Evolutionary conservation across 2,329 filamentous ascomycete genomes (phyloP), one percentile per base, ranked within the genome.

Genomic region (Aspergillus novoparasiticus): DNA sequence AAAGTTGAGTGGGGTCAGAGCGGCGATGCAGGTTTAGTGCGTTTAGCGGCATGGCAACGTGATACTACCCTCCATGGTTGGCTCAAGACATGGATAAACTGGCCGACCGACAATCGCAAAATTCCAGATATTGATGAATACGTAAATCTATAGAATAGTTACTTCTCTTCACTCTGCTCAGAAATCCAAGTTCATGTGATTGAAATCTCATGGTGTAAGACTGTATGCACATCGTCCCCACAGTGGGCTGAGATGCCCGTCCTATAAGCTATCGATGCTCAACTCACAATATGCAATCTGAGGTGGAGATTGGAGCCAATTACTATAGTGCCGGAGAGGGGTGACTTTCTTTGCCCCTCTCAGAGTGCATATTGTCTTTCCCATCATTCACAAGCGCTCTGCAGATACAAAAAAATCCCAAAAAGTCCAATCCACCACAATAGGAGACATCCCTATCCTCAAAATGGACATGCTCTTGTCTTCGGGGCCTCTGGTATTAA

Each of bases 401-500:
- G 12, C 28, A 53, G 1, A 51, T 12, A 26, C 23, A 26, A 34
- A 34, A 34, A 12, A 12, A 12, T 5, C 32, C 10, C 32, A 3
- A 34, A 34, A 34, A 11, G 32, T 4, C 32, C 32, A 12, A 34
- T 34, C 32, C 32, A 34, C 2, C 32, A 11, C 10, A 19, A 60
- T 57, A 39, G 58, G 58, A 48, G 39, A n/a, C 28, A 48, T 48
- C 6, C 11, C 48, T 19, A 19, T 16, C 1, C 21, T n/a, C 14
- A 11, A 36, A 56, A 28, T 6, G 21, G 9, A 12, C 57, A 59
- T 19, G 57, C 43, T 32, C 51, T 59, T 2, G 61, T 63, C 32
- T 63, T 63, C 43, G 51, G 57, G 9, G 57, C 61, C 28, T 57
- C 51, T n/a, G 51, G 61, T 11, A 53, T 63, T n/a, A 57, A 59